A percentile compares a stretch with the other conserved stretches of the same genome.
phyloP scores from a whole-genome alignment of 371 early-diverging fungal species.

The Fennellomyces sp. region DNA sequence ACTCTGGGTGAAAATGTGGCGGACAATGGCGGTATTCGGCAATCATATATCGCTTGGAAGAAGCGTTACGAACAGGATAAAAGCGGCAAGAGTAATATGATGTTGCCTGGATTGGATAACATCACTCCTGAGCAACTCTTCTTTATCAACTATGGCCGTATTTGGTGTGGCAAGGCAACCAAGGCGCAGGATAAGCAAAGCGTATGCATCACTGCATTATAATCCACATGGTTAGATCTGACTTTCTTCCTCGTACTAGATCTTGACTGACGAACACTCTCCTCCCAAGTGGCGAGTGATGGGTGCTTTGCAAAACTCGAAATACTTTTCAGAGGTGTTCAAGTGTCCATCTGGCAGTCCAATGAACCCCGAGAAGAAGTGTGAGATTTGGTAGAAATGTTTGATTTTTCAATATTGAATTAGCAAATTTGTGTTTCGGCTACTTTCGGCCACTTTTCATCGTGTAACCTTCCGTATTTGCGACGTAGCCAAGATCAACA shows the following conservation, averaged over 20 bases:
- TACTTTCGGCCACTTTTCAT: too few species aligned
- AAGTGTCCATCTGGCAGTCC: slow-evolving; percentile 53
- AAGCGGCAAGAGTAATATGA: slow-evolving; percentile 24
- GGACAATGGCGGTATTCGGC: slow-evolving; percentile 73
- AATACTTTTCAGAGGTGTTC: slow-evolving; percentile 66
- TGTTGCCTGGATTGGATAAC: slow-evolving; percentile 55
- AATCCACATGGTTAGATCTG: too few species aligned
- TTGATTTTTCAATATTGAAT: too few species aligned
- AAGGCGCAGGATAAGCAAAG: slow-evolving; percentile 37
- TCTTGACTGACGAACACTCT: slow-evolving; percentile 56
- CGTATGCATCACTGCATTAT: too few species aligned
- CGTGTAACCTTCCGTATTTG: too few species aligned
- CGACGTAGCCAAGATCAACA: too few species aligned
- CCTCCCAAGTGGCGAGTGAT: slow-evolving; percentile 61
- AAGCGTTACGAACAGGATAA: slow-evolving; percentile 11
- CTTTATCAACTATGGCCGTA: slow-evolving; percentile 55
- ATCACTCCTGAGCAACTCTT: slow-evolving; percentile 57
- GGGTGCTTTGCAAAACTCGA: slow-evolving; percentile 64
- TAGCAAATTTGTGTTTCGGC: not conserved
- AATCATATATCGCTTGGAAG: slow-evolving; percentile 31
- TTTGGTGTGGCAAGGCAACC: slow-evolving; percentile 53
- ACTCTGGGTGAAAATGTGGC: slow-evolving; percentile 78
- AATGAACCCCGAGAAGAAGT: slow-evolving; percentile 61
- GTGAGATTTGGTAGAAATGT: slow-evolving; percentile 54
- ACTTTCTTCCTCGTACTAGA: too few species aligned